Percentiles rank a stretch among this genome's conserved stretches.
Evolutionary conservation across 768 basidiomycete genomes (phyloP).

Genomic region (Boletus huronensis): DNA sequence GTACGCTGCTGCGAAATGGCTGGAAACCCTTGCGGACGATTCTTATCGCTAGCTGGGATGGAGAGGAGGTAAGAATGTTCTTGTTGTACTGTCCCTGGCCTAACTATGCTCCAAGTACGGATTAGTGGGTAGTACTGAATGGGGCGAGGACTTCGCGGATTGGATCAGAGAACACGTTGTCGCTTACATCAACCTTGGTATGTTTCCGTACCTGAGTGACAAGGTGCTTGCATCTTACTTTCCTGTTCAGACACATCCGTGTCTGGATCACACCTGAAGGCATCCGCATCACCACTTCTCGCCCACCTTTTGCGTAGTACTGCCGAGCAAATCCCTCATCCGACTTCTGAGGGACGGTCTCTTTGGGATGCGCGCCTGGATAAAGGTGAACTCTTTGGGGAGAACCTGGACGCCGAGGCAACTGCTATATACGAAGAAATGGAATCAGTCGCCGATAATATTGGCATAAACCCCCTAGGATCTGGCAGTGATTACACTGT

Average conservation of each 20-base stretch:
- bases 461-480: slow-evolving; percentile 60
- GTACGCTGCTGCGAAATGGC: slow-evolving; percentile 47
- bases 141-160: slow-evolving; percentile 85
- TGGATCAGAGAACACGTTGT: slow-evolving; percentile 83
- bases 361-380: slow-evolving; percentile 80
- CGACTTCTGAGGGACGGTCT: slow-evolving; percentile 56
- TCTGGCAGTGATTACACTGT: slow-evolving; percentile 91
- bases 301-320: slow-evolving; percentile 67
- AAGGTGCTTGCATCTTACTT: slow-evolving; percentile 27
- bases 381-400: slow-evolving; percentile 38
- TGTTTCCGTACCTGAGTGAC: slow-evolving; percentile 29
- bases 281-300: slow-evolving; percentile 76
- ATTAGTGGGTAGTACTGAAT: slow-evolving; percentile 86
- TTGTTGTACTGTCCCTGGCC: not conserved
- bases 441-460: slow-evolving; percentile 27
- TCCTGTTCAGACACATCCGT: slow-evolving; percentile 48
- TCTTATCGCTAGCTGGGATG: slow-evolving; percentile 79
- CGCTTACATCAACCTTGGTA: slow-evolving; percentile 82
- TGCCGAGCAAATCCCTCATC: slow-evolving; percentile 72
- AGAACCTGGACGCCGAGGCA: slow-evolving; percentile 30
- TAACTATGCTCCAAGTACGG: slow-evolving; percentile 44
- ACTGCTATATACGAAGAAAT: slow-evolving; percentile 24
- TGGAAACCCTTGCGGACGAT: slow-evolving; percentile 73
- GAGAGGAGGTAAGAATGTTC: slow-evolving; percentile 50
- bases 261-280: slow-evolving; percentile 46